Evolutionary conservation across 495 filamentous ascomycete species (phyloP), one percentile per base, ranked within the genome.

Genomic region (Trichoderma reesei): DNA sequence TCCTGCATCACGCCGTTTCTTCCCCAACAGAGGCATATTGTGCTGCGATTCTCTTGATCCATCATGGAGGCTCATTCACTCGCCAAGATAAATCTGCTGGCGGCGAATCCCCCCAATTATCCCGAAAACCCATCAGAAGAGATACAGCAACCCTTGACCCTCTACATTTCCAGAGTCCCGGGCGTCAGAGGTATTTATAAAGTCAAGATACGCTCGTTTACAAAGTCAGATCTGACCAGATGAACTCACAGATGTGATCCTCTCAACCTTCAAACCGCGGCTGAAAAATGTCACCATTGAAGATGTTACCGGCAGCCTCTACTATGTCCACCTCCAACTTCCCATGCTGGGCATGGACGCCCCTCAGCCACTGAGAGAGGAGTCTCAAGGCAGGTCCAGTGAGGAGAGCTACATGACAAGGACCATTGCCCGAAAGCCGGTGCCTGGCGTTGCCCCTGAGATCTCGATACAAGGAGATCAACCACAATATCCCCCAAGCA

Each of bases 161-260:
- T 98, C 31, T 98, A 98, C 71, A 95, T 98, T 66, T 92, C 92
- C 11, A 81, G 91, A 64, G 92, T 98, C 0, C 93, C 93, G 2
- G 92, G 94, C 14, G 96, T 88, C 66, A 85, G 85, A 85, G 92
- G 92, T 93, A 79, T 41, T 38, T 33, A 14, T 26, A 14, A 33
- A 59, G n/a, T 44, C 41, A n/a, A n/a, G n/a, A n/a, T n/a, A n/a
- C n/a, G n/a, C n/a, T n/a, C n/a, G n/a, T n/a, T n/a, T n/a, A n/a
- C n/a, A n/a, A n/a, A n/a, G n/a, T n/a, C n/a, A n/a, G n/a, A n/a
- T n/a, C n/a, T 61, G 1, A n/a, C 4, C 5, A n/a, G 20, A 65
- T 65, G 7, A 10, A 44, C n/a, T 31, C 6, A 34, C 64, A 96
- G 94, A 98, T 81, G 82, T 98, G 54, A 94, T 98, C 65, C 83